These are phyloP conservation scores for Bryopsis sp. DNA, from an alignment of 139 green algal species.

Conservation along the genomic window DNA sequence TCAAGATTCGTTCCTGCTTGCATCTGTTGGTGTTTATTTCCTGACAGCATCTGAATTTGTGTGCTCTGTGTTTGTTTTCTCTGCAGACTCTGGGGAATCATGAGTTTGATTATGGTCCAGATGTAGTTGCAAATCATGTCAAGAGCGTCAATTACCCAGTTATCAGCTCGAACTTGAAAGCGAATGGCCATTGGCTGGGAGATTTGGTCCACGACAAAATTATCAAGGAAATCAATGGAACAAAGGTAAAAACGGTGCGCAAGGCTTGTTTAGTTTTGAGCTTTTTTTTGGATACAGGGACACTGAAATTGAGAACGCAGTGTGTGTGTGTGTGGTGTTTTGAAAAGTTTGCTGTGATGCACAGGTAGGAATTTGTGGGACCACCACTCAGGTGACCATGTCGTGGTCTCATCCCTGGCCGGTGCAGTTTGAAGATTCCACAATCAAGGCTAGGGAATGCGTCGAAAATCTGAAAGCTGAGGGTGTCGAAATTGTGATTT, in stretches of 20 bases:
- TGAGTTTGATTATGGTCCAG: conserved; percentile 16
- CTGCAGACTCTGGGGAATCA: conserved; percentile 17
- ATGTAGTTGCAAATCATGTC: conserved; percentile 9
- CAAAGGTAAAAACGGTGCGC: neutral
- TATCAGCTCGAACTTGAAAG: conserved; percentile 6
- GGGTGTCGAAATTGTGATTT: conserved; percentile 20
- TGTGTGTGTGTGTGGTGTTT: too few relatives aligned
- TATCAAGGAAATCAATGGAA: neutral
- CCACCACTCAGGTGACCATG: conserved; percentile 10
- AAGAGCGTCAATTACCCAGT: conserved; percentile 4
- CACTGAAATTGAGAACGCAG: too few relatives aligned
- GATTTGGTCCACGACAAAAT: neutral
- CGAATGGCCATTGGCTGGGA: neutral
- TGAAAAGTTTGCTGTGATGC: too few relatives aligned
- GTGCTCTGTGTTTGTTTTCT: neutral
- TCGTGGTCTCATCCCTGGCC: conserved; percentile 2
- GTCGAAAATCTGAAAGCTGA: conserved; percentile 17
- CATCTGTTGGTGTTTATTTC: too few relatives aligned
- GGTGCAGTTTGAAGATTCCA: conserved; percentile 11
- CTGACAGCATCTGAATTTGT: neutral
- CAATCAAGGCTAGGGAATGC: conserved; percentile 4
- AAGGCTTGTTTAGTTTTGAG: neutral
- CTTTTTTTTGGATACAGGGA: too few relatives aligned
- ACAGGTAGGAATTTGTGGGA: conserved; percentile 13
- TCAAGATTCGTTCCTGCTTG: too few relatives aligned